Conservation (phyloP, 495 filamentous ascomycete species). For the Clohesyomyces aquaticus region DNA sequence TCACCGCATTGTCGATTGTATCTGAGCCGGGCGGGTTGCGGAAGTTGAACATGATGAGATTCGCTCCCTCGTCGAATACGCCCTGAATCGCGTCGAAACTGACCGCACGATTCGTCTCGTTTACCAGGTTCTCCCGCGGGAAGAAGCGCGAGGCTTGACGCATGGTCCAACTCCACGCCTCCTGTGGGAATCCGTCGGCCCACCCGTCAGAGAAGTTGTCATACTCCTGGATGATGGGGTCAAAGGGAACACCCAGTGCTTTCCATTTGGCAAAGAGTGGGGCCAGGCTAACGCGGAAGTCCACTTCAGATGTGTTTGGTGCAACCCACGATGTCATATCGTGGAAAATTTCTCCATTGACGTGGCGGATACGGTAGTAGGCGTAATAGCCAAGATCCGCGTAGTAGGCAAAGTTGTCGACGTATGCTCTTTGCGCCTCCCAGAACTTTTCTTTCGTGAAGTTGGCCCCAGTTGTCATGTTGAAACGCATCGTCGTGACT, state of each 20-base stretch:
- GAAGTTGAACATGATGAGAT: neutral
- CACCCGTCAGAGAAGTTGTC: constrained; percentile 7
- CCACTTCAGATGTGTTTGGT: constrained; percentile 7
- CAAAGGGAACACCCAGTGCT: neutral
- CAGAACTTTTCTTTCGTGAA: constrained; percentile 3
- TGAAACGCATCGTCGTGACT: neutral
- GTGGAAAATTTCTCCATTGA: neutral
- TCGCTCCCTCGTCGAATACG: neutral
- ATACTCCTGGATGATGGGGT: constrained; percentile 1
- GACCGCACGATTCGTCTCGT: neutral
- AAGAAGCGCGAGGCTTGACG: constrained; percentile 15
- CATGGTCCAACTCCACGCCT: neutral
- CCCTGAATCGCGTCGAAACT: neutral
- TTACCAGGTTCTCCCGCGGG: constrained; percentile 20
- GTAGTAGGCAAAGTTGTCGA: neutral
- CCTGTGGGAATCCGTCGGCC: constrained; percentile 8
- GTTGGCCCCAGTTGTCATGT: neutral
- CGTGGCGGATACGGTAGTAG: neutral
- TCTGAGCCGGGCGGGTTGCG: neutral
- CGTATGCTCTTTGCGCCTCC: neutral
- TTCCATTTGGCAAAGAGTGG: constrained; percentile 11
- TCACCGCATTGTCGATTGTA: constrained; percentile 10
- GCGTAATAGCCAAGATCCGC: neutral
- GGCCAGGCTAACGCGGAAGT: constrained; percentile 6
- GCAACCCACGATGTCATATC: constrained; percentile 14